Conservation (phyloP, 192 early-diverging fungal species). For the Backusella macrospora region DNA sequence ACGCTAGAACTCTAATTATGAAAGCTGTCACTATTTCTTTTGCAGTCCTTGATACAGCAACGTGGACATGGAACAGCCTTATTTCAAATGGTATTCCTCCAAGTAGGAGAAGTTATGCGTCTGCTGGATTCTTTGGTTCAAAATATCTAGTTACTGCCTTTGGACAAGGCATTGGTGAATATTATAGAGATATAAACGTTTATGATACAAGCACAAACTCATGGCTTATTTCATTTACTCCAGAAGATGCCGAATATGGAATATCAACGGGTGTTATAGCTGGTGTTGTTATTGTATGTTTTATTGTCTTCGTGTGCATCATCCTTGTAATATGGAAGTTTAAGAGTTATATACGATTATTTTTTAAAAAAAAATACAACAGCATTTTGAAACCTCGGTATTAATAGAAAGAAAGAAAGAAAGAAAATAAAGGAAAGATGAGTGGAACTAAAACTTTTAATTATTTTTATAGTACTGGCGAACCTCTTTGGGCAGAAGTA, state of each 20-base stretch:
- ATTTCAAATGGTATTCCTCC: slow-evolving; percentile 15
- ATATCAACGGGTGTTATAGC: slow-evolving; percentile 7
- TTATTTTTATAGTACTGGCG: slow-evolving; percentile 32
- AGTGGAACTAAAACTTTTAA: no score
- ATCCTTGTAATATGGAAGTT: slow-evolving; percentile 26
- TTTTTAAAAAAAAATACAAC: slow-evolving; percentile 26
- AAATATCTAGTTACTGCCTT: slow-evolving; percentile 21
- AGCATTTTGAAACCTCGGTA: slow-evolving; percentile 41
- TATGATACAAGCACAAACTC: slow-evolving; percentile 10
- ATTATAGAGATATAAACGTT: slow-evolving; percentile 32
- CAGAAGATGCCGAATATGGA: neutral
- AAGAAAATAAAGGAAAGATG: neutral
- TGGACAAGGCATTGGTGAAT: neutral
- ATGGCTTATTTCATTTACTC: slow-evolving; percentile 25
- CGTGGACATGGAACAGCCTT: slow-evolving; percentile 26
- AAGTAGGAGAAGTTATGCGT: slow-evolving; percentile 21
- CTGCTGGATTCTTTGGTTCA: slow-evolving; percentile 19
- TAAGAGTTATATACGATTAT: slow-evolving; percentile 24
- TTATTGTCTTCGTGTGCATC: slow-evolving; percentile 21
- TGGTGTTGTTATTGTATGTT: slow-evolving; percentile 31
- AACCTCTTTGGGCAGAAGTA: slow-evolving; percentile 41
- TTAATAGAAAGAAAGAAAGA: neutral
- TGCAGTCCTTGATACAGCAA: slow-evolving; percentile 15
- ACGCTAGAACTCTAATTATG: neutral
- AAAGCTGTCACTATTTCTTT: neutral